Percentiles rank a stretch among this genome's conserved stretches.
Conservation (phyloP, 352 stramenopile genomes). For the Globisporangium cylindrosporum region DNA sequence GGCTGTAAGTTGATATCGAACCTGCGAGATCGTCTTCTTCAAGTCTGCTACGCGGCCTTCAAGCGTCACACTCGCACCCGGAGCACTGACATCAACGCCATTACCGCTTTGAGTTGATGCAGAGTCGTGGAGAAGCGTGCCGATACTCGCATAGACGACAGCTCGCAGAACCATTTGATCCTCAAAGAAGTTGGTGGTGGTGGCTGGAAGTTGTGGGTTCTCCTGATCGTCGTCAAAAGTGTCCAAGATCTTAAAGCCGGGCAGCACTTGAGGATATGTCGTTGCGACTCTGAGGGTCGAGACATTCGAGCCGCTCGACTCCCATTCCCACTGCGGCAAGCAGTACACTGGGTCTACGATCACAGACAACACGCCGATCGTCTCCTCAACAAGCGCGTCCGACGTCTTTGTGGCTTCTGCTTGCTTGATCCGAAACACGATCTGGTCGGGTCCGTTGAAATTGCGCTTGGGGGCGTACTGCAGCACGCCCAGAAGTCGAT, state of each 20-base stretch:
- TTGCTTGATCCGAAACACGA: slow-evolving; percentile 29
- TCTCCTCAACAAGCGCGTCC: slow-evolving; percentile 3
- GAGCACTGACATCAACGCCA: background rate
- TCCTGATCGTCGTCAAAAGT: background rate
- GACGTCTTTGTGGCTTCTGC: background rate
- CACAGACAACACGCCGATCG: slow-evolving; percentile 26
- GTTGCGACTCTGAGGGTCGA: slow-evolving; percentile 10
- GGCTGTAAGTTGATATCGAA: slow-evolving; percentile 6
- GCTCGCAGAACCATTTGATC: slow-evolving; percentile 11
- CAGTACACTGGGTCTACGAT: slow-evolving; percentile 33
- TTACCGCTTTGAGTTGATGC: background rate
- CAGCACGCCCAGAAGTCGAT: slow-evolving; percentile 19
- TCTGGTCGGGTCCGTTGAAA: slow-evolving; percentile 39
- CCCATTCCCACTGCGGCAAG: slow-evolving; percentile 25
- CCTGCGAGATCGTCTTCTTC: slow-evolving; percentile 3
- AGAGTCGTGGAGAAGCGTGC: slow-evolving; percentile 10
- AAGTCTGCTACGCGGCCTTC: slow-evolving; percentile 11
- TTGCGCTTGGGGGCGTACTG: slow-evolving; percentile 26
- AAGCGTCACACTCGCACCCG: slow-evolving; percentile 1
- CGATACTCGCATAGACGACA: background rate
- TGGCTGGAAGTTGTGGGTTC: background rate
- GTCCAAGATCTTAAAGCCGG: slow-evolving; percentile 14
- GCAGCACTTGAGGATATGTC: background rate
- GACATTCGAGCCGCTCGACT: slow-evolving; percentile 11
- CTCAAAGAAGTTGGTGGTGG: slow-evolving; percentile 7